phyloP scores from a whole-genome alignment of 2,329 filamentous ascomycete genomes.

The Orbilia brochopaga region DNA sequence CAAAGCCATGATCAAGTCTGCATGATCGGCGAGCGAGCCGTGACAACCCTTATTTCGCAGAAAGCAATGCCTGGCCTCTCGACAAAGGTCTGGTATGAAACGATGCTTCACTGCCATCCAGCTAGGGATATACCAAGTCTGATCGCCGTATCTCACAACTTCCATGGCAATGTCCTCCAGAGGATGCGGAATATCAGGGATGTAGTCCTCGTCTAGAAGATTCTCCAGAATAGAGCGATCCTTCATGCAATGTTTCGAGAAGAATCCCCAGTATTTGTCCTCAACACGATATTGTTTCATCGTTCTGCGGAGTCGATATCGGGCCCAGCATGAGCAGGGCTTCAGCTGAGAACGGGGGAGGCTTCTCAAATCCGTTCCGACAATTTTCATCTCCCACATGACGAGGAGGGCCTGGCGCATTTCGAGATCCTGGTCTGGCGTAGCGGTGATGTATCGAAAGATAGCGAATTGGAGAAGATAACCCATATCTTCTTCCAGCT shows the following conservation, averaged over 20 bases:
- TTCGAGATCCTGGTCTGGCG: not conserved
- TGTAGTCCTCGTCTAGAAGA: slow-evolving; percentile 2
- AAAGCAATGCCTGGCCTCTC: slow-evolving; percentile 15
- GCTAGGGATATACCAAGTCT: slow-evolving; percentile 2
- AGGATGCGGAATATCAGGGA: slow-evolving; percentile 2
- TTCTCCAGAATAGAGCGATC: slow-evolving; percentile 5
- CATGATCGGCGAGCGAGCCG: slow-evolving; percentile 17
- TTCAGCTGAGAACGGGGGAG: slow-evolving; percentile 3
- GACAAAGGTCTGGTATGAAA: slow-evolving; percentile 4
- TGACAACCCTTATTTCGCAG: slow-evolving; percentile 11
- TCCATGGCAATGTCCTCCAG: slow-evolving; percentile 28
- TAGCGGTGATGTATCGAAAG: slow-evolving; percentile 22
- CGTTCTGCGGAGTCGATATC: slow-evolving; percentile 2
- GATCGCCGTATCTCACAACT: not conserved
- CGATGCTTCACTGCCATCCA: slow-evolving; percentile 29
- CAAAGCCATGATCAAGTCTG: slow-evolving; percentile 14
- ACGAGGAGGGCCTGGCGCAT: slow-evolving; percentile 21
- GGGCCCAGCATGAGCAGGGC: slow-evolving; percentile 26
- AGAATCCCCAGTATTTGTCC: slow-evolving; percentile 10
- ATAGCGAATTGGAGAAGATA: slow-evolving; percentile 25
- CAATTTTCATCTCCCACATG: slow-evolving; percentile 27
- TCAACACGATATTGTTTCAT: slow-evolving; percentile 13
- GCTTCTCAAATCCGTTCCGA: not conserved
- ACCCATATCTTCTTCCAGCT: slow-evolving; percentile 17
- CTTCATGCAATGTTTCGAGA: slow-evolving; percentile 25